Evolutionary conservation across 768 basidiomycete species (phyloP).

Genomic region (Kwoniella shandongensis): DNA sequence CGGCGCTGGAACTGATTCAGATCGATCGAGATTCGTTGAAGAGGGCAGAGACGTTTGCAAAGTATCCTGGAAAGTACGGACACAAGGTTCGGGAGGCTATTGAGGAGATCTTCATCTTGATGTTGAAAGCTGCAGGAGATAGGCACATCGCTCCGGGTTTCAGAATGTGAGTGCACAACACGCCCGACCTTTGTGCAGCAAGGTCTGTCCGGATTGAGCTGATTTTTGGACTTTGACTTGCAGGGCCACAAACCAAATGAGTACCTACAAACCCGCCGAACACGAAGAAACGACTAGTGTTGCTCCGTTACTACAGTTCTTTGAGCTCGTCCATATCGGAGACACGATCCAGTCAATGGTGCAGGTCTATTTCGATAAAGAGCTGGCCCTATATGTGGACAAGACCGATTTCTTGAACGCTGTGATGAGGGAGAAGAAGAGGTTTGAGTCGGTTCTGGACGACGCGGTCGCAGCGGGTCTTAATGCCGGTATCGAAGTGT

Average conservation of each 20-base stretch:
- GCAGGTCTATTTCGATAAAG: conserved; percentile 97
- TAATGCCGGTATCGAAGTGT: conserved; percentile 90
- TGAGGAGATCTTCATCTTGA: conserved; percentile 85
- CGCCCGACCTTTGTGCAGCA: too few species aligned
- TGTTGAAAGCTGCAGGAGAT: conserved; percentile 74
- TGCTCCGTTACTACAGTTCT: conserved; percentile 91
- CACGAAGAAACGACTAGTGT: conserved; percentile 78
- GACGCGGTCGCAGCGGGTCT: conserved; percentile 90
- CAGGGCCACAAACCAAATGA: conserved; percentile 88
- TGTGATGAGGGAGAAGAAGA: conserved; percentile 94
- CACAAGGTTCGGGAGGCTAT: conserved; percentile 85
- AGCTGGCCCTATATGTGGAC: conserved; percentile 84
- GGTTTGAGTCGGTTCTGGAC: conserved; percentile 86
- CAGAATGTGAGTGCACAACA: conserved; percentile 59
- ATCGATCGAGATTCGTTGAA: conserved; percentile 87
- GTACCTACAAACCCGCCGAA: conserved; percentile 81
- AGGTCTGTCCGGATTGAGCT: background rate
- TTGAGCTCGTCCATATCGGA: conserved; percentile 93
- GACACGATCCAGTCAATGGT: conserved; percentile 98
- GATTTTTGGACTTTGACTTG: background rate
- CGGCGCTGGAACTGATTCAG: conserved; percentile 87
- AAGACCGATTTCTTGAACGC: conserved; percentile 88
- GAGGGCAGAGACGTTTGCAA: conserved; percentile 82
- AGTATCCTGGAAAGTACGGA: conserved; percentile 84
- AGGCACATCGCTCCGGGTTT: conserved; percentile 82